Evolutionary conservation across 768 basidiomycete genomes (phyloP), one percentile per base, ranked within the genome.

Genomic region (Dioszegia crocea): DNA sequence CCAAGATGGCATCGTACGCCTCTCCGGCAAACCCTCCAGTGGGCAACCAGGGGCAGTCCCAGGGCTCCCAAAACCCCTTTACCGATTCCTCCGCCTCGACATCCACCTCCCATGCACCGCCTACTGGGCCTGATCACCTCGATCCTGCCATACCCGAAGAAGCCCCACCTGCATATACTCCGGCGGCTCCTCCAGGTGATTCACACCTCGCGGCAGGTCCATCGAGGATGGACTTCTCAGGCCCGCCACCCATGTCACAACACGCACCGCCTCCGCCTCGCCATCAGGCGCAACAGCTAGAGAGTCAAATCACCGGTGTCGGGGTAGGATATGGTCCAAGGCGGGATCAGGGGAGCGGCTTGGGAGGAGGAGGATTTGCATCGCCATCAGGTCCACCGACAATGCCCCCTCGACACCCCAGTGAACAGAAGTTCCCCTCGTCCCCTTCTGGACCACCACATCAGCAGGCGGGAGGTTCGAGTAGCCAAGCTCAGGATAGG

Each of bases 211-310:
- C 50, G 6, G 56, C 60, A 21, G 71, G 71, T 19, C 71, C 71
- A 21, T 23, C 29, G 8, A 47, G 66, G 6, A 65, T 67, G 63
- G 71, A 73, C 41, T 73, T 73, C 43, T 68, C 66, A 5, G 71
- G 71, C 24, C 71, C 71, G 9, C 71, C 71, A 17, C 71, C 71
- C 1, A 39, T 70, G 40, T 66, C 71, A 16, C 61, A 69, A 43
- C 26, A 57, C 17, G 33, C 65, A 47, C 23, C 44, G 19, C 17
- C 39, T 11, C 33, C 33, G 6, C 33, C 33, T 6, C 33, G 14
- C 8, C 33, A 6, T 6, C 33, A 6, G 14, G 33, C 33, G 33
- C 12, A 26, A 17, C 23, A 63, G 29, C 47, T 54, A 21, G 54
- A 62, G 40, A 59, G 66, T 36, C 51, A 53, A 38, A 65, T 73